phyloP scores from a whole-genome alignment of 2,329 filamentous ascomycete species.

The Scedosporium aurantiacum region DNA sequence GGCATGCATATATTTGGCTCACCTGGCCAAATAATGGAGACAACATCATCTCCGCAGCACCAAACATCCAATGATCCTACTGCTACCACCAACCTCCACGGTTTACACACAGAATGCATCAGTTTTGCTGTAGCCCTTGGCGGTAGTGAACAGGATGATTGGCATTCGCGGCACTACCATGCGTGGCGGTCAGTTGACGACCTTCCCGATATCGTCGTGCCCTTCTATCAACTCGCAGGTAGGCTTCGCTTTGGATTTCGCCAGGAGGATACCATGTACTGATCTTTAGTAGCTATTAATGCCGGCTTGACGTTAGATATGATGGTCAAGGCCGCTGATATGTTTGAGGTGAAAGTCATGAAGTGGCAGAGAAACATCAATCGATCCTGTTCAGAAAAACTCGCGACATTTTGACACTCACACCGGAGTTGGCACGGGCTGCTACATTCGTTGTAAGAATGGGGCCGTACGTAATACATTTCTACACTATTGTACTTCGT shows the following conservation, averaged over 20 bases:
- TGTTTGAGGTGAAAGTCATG: slow-evolving; percentile 9
- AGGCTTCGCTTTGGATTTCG: not conserved
- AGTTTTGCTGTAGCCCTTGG: not conserved
- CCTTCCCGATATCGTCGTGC: slow-evolving; percentile 7
- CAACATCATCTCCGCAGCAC: too few relatives aligned
- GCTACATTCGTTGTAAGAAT: too few relatives aligned
- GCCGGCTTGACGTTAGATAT: not conserved
- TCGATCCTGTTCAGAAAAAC: not conserved
- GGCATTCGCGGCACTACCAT: not conserved
- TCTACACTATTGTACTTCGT: too few relatives aligned
- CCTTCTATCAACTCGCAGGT: slow-evolving; percentile 10
- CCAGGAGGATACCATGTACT: not conserved
- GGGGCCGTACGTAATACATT: too few relatives aligned
- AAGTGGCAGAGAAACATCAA: slow-evolving; percentile 1
- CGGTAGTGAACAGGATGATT: not conserved
- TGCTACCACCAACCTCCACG: not conserved
- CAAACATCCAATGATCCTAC: not conserved
- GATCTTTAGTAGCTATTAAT: not conserved
- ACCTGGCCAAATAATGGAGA: not conserved
- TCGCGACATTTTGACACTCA: not conserved
- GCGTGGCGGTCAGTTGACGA: slow-evolving; percentile 6
- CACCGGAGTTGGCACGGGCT: not conserved
- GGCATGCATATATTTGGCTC: not conserved
- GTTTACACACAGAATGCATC: not conserved
- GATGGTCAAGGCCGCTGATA: slow-evolving; percentile 10